Evolutionary conservation across 208 protist species (phyloP).

Genomic region (Leishmania aethiopica): DNA sequence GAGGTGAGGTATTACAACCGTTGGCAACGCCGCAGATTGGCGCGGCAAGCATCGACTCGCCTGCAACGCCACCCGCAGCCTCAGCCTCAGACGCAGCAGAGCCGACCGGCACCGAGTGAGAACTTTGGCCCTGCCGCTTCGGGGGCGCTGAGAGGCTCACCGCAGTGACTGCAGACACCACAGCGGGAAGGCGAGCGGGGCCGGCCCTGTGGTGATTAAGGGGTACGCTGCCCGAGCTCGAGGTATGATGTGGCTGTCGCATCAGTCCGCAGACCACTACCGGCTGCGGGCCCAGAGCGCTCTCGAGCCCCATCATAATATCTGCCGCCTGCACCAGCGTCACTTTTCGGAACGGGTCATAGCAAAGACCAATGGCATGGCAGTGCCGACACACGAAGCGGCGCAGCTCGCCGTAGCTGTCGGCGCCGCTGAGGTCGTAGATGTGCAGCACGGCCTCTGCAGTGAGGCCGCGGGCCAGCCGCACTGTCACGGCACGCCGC

Average conservation of each 20-base stretch:
- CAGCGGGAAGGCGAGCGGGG: neutral
- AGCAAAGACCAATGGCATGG: constrained; percentile 81
- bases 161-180: neutral
- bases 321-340: constrained; percentile 83
- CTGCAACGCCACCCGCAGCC: neutral
- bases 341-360: constrained; percentile 68
- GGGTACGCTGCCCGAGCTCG: neutral
- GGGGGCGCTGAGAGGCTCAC: neutral
- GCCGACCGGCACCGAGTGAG: neutral
- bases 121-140: neutral
- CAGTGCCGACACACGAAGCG: constrained; percentile 76
- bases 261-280: constrained; percentile 80
- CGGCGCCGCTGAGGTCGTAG: constrained; percentile 71
- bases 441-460: constrained; percentile 69
- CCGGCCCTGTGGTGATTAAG: neutral
- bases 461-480: constrained; percentile 44
- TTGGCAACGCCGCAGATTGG: neutral
- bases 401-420: constrained; percentile 72
- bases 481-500: constrained; percentile 46
- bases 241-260: constrained; percentile 3
- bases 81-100: neutral
- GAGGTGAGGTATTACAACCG: neutral
- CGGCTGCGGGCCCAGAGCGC: constrained; percentile 70
- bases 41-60: neutral
- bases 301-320: constrained; percentile 79